Conservation (phyloP, 2,329 filamentous ascomycete genomes). For the Ilyonectria destructans region DNA sequence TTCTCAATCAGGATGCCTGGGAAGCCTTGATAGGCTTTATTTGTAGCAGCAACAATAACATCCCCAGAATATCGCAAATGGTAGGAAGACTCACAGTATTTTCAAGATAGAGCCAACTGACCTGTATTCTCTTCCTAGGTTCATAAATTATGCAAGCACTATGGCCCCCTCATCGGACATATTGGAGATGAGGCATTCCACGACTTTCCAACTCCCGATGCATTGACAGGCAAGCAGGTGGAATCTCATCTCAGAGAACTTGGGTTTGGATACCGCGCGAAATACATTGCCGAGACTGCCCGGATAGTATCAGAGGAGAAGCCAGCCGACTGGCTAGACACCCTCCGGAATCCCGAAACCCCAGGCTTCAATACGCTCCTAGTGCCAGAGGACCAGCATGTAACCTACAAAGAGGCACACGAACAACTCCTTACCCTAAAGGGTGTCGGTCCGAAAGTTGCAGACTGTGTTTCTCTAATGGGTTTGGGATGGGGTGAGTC, state of each 20-base stretch:
- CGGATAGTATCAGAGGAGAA: conserved; percentile 78
- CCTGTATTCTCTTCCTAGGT: conserved; percentile 63
- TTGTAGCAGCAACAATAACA: conserved; percentile 99
- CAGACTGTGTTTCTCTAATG: conserved; percentile 97
- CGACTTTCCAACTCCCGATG: conserved; percentile 86
- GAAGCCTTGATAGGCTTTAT: conserved; percentile 95
- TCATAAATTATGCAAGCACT: conserved; percentile 89
- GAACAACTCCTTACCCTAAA: conserved; percentile 83
- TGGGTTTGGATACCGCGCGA: conserved; percentile 95
- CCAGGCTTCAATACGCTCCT: conserved; percentile 67
- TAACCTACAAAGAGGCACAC: conserved; percentile 86
- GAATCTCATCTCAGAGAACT: conserved; percentile 85
- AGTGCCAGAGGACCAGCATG: conserved; percentile 64
- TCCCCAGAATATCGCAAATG: conserved; percentile 95
- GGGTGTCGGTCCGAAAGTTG: conserved; percentile 96
- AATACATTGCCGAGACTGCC: conserved; percentile 92
- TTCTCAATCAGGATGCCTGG: conserved; percentile 96
- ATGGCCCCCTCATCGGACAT: conserved; percentile 83
- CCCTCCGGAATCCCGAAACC: conserved; percentile 83
- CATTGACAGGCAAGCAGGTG: conserved; percentile 81
- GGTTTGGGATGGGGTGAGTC: conserved; percentile 96
- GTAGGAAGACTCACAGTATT: conserved; percentile 58
- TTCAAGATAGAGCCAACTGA: background rate
- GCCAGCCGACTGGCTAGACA: conserved; percentile 82
- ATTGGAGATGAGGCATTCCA: conserved; percentile 83